These are phyloP conservation scores for Hypoxylon crocopeplum DNA, from an alignment of 495 filamentous ascomycete genomes.

Conservation along the genomic window DNA sequence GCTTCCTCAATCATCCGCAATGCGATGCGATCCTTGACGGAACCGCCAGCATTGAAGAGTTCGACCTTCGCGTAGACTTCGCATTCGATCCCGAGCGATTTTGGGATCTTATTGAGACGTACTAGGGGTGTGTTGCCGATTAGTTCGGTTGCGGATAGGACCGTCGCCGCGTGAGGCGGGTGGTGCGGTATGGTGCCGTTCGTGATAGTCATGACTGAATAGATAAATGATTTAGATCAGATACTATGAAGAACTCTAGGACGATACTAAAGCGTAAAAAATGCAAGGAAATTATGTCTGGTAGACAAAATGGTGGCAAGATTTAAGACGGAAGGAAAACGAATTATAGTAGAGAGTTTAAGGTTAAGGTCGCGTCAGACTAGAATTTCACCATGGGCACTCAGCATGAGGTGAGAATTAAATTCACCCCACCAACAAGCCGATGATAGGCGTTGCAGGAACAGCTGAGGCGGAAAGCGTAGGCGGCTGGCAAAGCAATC, in stretches of 20 bases:
- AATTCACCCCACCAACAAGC: slow-evolving; percentile 20
- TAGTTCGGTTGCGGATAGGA: slow-evolving; percentile 56
- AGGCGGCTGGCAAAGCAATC: too few relatives aligned
- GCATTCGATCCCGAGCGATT: slow-evolving; percentile 85
- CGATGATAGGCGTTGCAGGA: slow-evolving; percentile 29
- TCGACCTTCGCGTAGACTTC: slow-evolving; percentile 95
- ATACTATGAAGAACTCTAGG: not conserved
- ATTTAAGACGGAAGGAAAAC: not conserved
- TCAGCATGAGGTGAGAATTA: slow-evolving; percentile 23
- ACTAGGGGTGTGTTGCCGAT: slow-evolving; percentile 97
- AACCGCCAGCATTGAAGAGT: slow-evolving; percentile 96
- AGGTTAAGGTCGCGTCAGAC: slow-evolving; percentile 7
- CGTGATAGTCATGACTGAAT: slow-evolving; percentile 23
- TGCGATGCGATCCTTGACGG: slow-evolving; percentile 97
- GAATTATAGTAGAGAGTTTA: slow-evolving; percentile 3
- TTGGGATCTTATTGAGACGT: slow-evolving; percentile 87
- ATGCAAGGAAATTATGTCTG: not conserved
- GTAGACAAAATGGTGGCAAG: not conserved
- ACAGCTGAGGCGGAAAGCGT: not conserved
- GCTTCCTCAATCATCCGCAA: slow-evolving; percentile 98
- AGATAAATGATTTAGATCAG: not conserved
- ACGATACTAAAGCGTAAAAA: not conserved
- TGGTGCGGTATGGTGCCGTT: slow-evolving; percentile 31
- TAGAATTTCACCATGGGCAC: slow-evolving; percentile 17
- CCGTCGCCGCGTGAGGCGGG: slow-evolving; percentile 38